Percentiles rank a stretch among this genome's conserved stretches.
Conservation (phyloP, 2,329 filamentous ascomycete genomes). For the Alternaria postmessia region DNA sequence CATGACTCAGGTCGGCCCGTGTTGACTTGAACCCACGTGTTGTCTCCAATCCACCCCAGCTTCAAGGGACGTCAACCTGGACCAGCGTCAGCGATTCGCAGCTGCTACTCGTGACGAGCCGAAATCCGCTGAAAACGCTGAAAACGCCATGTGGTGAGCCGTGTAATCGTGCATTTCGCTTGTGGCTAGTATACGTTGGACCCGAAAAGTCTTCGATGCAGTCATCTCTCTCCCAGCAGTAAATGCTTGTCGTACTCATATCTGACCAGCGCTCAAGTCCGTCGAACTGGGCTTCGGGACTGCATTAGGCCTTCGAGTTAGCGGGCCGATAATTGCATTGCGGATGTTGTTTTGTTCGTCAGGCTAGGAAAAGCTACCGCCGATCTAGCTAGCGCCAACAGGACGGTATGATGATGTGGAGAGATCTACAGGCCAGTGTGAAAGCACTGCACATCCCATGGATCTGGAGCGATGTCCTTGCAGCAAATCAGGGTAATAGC, state of each 20-base stretch:
- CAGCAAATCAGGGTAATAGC: constrained; percentile 34
- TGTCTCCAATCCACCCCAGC: not conserved
- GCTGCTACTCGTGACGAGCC: constrained; percentile 14
- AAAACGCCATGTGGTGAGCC: constrained; percentile 12
- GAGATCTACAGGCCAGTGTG: constrained; percentile 25
- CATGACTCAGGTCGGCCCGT: constrained; percentile 16
- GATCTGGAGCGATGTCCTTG: constrained; percentile 22
- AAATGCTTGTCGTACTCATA: constrained; percentile 7
- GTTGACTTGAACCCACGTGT: not conserved
- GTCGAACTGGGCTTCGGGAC: constrained; percentile 28
- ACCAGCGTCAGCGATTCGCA: constrained; percentile 11
- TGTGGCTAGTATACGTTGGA: constrained; percentile 4
- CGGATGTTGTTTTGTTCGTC: constrained; percentile 22
- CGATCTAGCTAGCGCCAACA: constrained; percentile 18
- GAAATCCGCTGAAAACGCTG: constrained; percentile 12
- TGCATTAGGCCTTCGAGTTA: constrained; percentile 6
- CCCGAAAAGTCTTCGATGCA: constrained; percentile 9
- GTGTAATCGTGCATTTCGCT: constrained; percentile 16
- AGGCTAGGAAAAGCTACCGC: constrained; percentile 10
- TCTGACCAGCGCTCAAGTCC: constrained; percentile 35
- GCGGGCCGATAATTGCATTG: constrained; percentile 15
- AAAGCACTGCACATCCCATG: constrained; percentile 23
- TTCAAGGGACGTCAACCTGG: not conserved
- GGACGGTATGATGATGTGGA: constrained; percentile 12
- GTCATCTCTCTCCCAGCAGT: constrained; percentile 12